Conservation (phyloP, 2,329 filamentous ascomycete species). For the Phyllosticta citribraziliensis region DNA sequence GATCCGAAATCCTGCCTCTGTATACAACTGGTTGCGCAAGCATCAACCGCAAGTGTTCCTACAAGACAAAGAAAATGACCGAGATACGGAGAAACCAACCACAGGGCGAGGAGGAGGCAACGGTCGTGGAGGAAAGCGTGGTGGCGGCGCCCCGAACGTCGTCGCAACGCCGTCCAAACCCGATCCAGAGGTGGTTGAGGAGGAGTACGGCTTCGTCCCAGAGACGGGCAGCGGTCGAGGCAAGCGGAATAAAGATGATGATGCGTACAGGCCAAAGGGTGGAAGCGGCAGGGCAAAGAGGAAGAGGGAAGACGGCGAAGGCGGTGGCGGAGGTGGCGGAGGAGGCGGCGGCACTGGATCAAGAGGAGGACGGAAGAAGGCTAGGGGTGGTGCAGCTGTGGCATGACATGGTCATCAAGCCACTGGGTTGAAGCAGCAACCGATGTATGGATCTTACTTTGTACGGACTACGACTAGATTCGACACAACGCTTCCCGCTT, state of each 20-base stretch:
- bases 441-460: background rate
- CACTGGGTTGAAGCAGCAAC: background rate
- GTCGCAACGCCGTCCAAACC: conserved; percentile 24
- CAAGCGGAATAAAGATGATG: conserved; percentile 31
- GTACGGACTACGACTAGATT: background rate
- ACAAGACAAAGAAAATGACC: conserved; percentile 52
- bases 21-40: conserved; percentile 90
- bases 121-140: conserved; percentile 18
- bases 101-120: conserved; percentile 23
- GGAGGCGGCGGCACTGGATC: background rate
- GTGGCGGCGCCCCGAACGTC: conserved; percentile 22
- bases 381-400: conserved; percentile 1
- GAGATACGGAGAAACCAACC: conserved; percentile 21
- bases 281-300: conserved; percentile 33
- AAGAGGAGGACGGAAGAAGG: conserved; percentile 2
- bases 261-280: conserved; percentile 39
- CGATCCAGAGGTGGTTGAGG: conserved; percentile 28
- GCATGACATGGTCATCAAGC: background rate
- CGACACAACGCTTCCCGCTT: background rate
- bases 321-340: conserved; percentile 10
- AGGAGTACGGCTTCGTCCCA: conserved; percentile 27
- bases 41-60: conserved; percentile 78
- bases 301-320: conserved; percentile 34
- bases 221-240: conserved; percentile 24
- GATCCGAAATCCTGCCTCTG: conserved; percentile 74